Conservation (phyloP, 2,329 filamentous ascomycete species). For the Scolecobasidium constrictum region DNA sequence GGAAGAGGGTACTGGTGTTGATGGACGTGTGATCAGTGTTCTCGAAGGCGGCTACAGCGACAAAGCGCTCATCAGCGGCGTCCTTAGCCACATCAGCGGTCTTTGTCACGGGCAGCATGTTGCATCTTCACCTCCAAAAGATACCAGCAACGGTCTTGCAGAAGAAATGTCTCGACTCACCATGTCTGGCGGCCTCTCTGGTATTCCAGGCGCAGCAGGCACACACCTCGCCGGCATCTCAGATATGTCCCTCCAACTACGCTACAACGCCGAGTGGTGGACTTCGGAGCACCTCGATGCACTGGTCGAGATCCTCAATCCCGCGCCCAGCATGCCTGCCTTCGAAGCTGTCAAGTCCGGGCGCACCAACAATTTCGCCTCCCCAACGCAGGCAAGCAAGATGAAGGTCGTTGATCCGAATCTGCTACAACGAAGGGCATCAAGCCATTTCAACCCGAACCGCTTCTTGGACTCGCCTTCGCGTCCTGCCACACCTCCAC, state of each 20-base stretch:
- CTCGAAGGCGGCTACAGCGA: conserved; percentile 95
- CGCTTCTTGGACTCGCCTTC: conserved; percentile 23
- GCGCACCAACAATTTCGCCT: conserved; percentile 61
- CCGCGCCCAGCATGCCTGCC: conserved; percentile 13
- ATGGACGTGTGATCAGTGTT: conserved; percentile 83
- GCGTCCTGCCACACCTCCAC: conserved; percentile 50
- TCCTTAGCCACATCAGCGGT: conserved; percentile 82
- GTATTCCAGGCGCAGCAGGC: conserved; percentile 11
- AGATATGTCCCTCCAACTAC: conserved; percentile 1
- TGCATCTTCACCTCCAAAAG: conserved; percentile 11
- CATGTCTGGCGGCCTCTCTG: conserved; percentile 16
- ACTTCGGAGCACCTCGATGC: conserved; percentile 47
- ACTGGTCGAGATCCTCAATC: conserved; percentile 51
- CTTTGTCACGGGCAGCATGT: conserved; percentile 48
- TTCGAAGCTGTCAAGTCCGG: conserved; percentile 21
- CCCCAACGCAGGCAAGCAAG: conserved; percentile 77
- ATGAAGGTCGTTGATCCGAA: conserved; percentile 65
- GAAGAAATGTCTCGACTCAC: conserved; percentile 45
- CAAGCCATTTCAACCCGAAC: conserved; percentile 29
- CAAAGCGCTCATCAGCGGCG: conserved; percentile 75
- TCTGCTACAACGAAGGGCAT: conserved; percentile 53
- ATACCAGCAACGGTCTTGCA: conserved; percentile 36
- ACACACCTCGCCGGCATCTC: background rate
- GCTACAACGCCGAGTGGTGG: conserved; percentile 21
- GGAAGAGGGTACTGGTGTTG: conserved; percentile 65